Conservation (phyloP, 202 grass and related monocot species). For the Dendrocalamus latiflorus region DNA sequence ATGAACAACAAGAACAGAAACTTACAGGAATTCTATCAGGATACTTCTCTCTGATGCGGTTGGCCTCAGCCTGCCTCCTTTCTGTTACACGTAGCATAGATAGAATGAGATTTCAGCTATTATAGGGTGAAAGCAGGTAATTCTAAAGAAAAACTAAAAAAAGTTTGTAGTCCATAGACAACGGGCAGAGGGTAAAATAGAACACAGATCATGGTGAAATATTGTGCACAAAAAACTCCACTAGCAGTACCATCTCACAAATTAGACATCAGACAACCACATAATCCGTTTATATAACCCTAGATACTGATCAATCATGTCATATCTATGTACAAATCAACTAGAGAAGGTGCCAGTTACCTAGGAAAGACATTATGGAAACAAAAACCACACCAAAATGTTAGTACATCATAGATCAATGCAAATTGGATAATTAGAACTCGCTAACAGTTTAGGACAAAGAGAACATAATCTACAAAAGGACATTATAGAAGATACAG, state of each 20-base stretch:
- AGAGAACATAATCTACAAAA: not conserved
- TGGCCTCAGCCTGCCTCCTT: conserved; percentile 84
- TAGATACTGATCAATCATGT: not conserved
- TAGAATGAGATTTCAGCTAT: not conserved
- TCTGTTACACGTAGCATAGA: conserved; percentile 42
- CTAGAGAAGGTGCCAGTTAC: not conserved
- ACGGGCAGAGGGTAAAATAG: not conserved
- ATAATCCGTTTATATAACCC: not conserved
- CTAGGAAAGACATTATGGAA: not conserved
- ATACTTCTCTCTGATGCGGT: conserved; percentile 91
- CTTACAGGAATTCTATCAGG: conserved; percentile 93
- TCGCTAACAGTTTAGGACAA: not conserved
- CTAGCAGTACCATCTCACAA: not conserved
- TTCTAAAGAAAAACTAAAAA: not conserved
- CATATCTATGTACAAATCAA: not conserved
- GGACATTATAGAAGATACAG: not conserved
- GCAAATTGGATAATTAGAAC: not conserved
- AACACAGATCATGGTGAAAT: not conserved
- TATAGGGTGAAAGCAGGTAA: not conserved
- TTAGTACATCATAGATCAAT: not conserved
- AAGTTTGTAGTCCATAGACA: not conserved
- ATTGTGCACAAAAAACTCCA: not conserved
- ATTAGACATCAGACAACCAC: not conserved
- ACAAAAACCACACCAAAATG: not conserved
- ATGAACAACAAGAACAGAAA: not conserved